phyloP scores from a whole-genome alignment of 768 basidiomycete species.

The Termitomyces bulborhizus region DNA sequence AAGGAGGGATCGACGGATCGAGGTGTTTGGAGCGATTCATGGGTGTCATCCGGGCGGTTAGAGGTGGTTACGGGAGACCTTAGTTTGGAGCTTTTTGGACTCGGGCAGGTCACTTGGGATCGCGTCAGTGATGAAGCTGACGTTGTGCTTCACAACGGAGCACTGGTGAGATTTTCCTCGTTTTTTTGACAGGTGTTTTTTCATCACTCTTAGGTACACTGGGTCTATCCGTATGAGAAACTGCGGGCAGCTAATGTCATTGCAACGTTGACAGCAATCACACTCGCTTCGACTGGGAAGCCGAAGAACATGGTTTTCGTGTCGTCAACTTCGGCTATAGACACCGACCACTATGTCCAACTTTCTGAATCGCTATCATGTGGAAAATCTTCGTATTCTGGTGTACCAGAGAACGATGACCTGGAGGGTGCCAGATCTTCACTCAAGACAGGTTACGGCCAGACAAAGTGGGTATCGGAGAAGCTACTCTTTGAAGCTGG shows the following conservation, averaged over 20 bases:
- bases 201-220: slow-evolving; percentile 66
- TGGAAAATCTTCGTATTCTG: slow-evolving; percentile 37
- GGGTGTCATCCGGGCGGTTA: slow-evolving; percentile 62
- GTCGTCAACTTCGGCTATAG: slow-evolving; percentile 92
- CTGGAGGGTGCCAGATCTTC: slow-evolving; percentile 74
- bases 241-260: slow-evolving; percentile 90
- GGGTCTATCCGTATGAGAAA: slow-evolving; percentile 97
- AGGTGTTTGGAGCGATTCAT: slow-evolving; percentile 83
- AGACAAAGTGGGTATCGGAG: slow-evolving; percentile 98
- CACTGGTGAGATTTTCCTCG: slow-evolving; percentile 59
- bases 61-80: slow-evolving; percentile 87
- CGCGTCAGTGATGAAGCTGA: slow-evolving; percentile 68
- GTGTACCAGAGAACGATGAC: slow-evolving; percentile 83
- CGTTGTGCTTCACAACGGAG: slow-evolving; percentile 89
- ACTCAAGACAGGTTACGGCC: slow-evolving; percentile 91
- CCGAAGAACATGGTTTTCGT: slow-evolving; percentile 85
- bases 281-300: slow-evolving; percentile 67
- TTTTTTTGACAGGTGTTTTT: not conserved
- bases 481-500: slow-evolving; percentile 91
- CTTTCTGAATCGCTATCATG: slow-evolving; percentile 67
- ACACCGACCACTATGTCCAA: slow-evolving; percentile 85
- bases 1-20: slow-evolving; percentile 69
- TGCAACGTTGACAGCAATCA: slow-evolving; percentile 77
- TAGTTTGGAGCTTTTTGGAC: slow-evolving; percentile 66
- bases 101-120: slow-evolving; percentile 59